Evolutionary conservation across 805 yeast genomes (phyloP).

Genomic region (Wickerhamomyces silvicola): DNA sequence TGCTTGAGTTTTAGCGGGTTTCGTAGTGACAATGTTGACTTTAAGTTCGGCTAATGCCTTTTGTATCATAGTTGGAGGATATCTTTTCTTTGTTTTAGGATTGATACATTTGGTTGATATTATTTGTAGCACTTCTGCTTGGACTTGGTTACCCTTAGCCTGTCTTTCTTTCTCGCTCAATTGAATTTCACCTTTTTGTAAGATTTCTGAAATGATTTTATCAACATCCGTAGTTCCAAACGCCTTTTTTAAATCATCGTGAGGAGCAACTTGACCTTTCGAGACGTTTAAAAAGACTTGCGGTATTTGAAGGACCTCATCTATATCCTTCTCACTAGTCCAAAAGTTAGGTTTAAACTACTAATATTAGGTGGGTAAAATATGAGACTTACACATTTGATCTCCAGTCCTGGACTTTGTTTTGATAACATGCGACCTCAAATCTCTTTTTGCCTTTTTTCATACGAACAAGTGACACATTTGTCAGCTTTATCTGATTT

Average conservation of each 20-base stretch:
- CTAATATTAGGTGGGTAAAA: neutral
- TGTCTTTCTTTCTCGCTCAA: slow-evolving; percentile 89
- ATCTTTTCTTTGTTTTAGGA: slow-evolving; percentile 82
- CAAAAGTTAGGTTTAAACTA: slow-evolving; percentile 4
- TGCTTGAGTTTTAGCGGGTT: slow-evolving; percentile 82
- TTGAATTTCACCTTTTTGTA: slow-evolving; percentile 90
- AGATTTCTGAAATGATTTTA: slow-evolving; percentile 69
- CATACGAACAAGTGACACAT: slow-evolving; percentile 88
- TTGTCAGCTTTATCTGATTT: slow-evolving; percentile 83
- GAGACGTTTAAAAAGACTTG: slow-evolving; percentile 90
- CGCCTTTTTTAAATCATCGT: slow-evolving; percentile 67
- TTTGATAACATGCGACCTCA: slow-evolving; percentile 94
- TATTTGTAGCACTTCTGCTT: slow-evolving; percentile 75
- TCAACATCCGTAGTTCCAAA: slow-evolving; percentile 76
- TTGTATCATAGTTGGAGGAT: slow-evolving; percentile 91
- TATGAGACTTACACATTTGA: slow-evolving; percentile 43
- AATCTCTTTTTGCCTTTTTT: slow-evolving; percentile 87
- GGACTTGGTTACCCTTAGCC: slow-evolving; percentile 63
- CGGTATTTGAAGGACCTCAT: slow-evolving; percentile 94
- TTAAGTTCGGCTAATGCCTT: slow-evolving; percentile 75
- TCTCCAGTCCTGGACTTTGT: slow-evolving; percentile 94
- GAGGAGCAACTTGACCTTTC: slow-evolving; percentile 88
- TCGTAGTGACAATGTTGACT: slow-evolving; percentile 67
- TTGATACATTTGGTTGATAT: slow-evolving; percentile 88
- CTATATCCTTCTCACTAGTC: slow-evolving; percentile 73